These are phyloP conservation scores for Pythium aristosporum DNA, from an alignment of 352 stramenopile species.

Conservation along the genomic window DNA sequence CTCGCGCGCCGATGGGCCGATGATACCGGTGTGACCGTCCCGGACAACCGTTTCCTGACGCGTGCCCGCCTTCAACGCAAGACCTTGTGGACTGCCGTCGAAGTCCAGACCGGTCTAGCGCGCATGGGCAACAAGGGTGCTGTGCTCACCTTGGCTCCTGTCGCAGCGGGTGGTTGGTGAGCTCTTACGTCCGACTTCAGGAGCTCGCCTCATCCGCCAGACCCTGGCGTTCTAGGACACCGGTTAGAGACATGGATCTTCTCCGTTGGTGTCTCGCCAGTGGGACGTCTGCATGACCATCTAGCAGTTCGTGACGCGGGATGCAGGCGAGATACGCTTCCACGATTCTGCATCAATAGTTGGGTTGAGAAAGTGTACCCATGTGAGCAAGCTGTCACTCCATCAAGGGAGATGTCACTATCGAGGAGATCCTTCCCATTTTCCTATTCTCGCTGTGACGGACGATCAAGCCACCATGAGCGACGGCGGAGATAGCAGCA, in stretches of 20 bases:
- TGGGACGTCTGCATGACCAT: conserved; percentile 90
- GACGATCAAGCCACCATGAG: conserved; percentile 21
- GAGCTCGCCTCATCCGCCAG: not conserved
- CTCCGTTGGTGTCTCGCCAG: not conserved
- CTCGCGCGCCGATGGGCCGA: too few species aligned
- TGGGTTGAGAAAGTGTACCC: not conserved
- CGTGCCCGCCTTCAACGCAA: too few species aligned
- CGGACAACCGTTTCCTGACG: too few species aligned
- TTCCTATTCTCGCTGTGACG: too few species aligned
- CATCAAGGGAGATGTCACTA: conserved; percentile 9
- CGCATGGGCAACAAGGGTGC: too few species aligned
- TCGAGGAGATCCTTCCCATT: not conserved
- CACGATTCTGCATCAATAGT: conserved; percentile 89
- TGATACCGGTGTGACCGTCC: too few species aligned
- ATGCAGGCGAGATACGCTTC: conserved; percentile 94
- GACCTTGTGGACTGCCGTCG: too few species aligned
- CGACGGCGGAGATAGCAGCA: conserved; percentile 34
- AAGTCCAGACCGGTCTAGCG: too few species aligned
- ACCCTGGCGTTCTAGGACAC: too few species aligned
- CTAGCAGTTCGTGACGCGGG: conserved; percentile 92
- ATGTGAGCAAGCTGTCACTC: not conserved
- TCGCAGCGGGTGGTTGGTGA: too few species aligned
- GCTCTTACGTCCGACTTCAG: too few species aligned
- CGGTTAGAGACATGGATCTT: not conserved
- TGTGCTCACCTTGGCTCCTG: too few species aligned